phyloP scores from a whole-genome alignment of 306 rosid genomes.

The Vigna radiata region DNA sequence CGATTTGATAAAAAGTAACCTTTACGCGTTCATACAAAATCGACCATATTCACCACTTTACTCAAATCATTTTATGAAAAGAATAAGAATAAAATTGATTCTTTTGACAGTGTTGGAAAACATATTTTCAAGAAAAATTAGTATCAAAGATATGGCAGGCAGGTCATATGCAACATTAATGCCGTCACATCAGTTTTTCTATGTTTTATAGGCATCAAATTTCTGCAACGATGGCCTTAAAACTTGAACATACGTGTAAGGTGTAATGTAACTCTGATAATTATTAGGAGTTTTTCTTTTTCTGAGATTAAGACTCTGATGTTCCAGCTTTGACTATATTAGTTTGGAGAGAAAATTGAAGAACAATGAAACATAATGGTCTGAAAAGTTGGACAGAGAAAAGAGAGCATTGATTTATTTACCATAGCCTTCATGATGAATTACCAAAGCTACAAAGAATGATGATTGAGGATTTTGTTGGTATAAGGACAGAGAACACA shows the following conservation, averaged over 20 bases:
- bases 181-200: constrained; percentile 49
- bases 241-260: constrained; percentile 36
- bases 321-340: constrained; percentile 23
- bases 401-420: constrained; percentile 5
- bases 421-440: constrained; percentile 2
- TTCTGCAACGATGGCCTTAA: constrained; percentile 40
- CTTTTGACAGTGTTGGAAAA: background rate
- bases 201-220: constrained; percentile 40
- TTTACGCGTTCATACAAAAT: background rate
- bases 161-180: constrained; percentile 40
- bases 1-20: background rate
- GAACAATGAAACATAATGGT: constrained; percentile 18
- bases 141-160: constrained; percentile 37
- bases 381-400: background rate
- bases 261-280: constrained; percentile 18
- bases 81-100: background rate
- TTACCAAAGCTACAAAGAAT: constrained; percentile 20
- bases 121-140: background rate
- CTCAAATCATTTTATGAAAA: background rate
- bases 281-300: constrained; percentile 22
- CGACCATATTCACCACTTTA: background rate
- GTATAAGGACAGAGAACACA: constrained; percentile 24
- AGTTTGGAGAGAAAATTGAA: constrained; percentile 25
- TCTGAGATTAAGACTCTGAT: constrained; percentile 27
- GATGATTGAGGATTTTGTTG: constrained; percentile 20